These are phyloP conservation scores for Cynara cardunculus DNA, from an alignment of 129 eudicot genomes.

Conservation along the genomic window DNA sequence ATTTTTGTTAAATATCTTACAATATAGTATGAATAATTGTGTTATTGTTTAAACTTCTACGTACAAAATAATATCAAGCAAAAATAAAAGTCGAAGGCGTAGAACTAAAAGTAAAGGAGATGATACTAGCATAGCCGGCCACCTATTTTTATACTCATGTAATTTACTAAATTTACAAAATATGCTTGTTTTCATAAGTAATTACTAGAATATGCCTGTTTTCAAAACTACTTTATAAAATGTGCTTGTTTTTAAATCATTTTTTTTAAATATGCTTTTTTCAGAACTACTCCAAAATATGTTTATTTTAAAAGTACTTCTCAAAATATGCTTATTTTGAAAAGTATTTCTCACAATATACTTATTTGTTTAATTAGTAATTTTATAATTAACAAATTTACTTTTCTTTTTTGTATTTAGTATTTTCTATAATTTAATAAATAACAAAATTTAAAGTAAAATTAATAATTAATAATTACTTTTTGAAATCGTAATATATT, in stretches of 20 bases:
- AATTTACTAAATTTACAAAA: background rate
- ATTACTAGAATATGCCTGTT: background rate
- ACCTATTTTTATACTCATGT: slow-evolving; percentile 9
- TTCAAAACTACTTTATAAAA: background rate
- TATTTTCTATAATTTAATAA: too few relatives aligned
- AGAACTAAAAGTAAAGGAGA: slow-evolving; percentile 14
- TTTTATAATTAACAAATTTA: background rate
- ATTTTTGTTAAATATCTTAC: too few relatives aligned
- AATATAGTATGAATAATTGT: too few relatives aligned
- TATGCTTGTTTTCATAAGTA: background rate
- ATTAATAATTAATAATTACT: background rate
- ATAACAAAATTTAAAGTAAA: background rate
- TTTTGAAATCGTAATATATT: background rate
- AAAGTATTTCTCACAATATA: background rate
- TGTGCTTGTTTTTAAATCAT: background rate
- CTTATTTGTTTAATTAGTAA: background rate
- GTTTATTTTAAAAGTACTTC: background rate
- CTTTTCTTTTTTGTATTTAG: background rate
- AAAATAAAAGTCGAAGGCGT: slow-evolving; percentile 6
- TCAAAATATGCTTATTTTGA: background rate
- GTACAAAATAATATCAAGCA: background rate
- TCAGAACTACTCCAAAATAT: background rate
- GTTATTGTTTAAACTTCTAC: background rate
- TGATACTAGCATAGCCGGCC: slow-evolving; percentile 32
- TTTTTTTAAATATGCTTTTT: background rate